Evolutionary conservation across 2,329 filamentous ascomycete genomes (phyloP), one percentile per base, ranked within the genome.

Genomic region (Zalaria obscura): DNA sequence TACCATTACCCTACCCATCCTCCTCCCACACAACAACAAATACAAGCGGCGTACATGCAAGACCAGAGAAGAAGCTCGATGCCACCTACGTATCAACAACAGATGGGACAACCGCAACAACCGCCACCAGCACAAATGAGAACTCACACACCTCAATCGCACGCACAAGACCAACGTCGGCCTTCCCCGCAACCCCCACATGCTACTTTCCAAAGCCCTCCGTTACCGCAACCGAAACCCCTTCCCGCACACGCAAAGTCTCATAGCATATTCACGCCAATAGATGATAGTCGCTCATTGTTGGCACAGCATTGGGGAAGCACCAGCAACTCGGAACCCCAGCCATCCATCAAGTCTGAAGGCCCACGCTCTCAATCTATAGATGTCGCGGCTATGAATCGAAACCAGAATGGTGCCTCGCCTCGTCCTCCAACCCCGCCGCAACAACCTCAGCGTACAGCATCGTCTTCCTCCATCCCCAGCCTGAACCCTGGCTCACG

Each of bases 251-350:
- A 65, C 29, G 63, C 70, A 29, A 88, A 88, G 58, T 80, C 81
- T 25, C 81, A 88, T 57, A 95, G 88, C 59, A 96, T 98, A 45
- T 96, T 96, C 57, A 98, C 91, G 0, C 91, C 91, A 0, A 93
- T 98, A 47, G 91, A 96, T 53, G 88, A 94, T 57, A 87, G 83
- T 52, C 76, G 84, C 38, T 95, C 88, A 1, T 80, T 95, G 44
- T 65, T 95, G 35, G 86, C 85, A 8, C 84, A 89, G 49, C 87
- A 94, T 58, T 79, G 67, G 67, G 67, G 66, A 26, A 49, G 76
- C 6, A 69, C 73, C 3, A 76, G 77, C 38, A 60, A 69, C 38
- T 67, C 67, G 48, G 62, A 71, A 38, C 56, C 62, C 36, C 68
- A 73, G 36, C 54, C 59, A n/a, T 40, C 56, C 2, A 54, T 62